A percentile compares a stretch with the other conserved stretches of the same genome.
These are phyloP conservation scores for Neobulgaria alba DNA, from an alignment of 2,329 filamentous ascomycete genomes.

Conservation along the genomic window DNA sequence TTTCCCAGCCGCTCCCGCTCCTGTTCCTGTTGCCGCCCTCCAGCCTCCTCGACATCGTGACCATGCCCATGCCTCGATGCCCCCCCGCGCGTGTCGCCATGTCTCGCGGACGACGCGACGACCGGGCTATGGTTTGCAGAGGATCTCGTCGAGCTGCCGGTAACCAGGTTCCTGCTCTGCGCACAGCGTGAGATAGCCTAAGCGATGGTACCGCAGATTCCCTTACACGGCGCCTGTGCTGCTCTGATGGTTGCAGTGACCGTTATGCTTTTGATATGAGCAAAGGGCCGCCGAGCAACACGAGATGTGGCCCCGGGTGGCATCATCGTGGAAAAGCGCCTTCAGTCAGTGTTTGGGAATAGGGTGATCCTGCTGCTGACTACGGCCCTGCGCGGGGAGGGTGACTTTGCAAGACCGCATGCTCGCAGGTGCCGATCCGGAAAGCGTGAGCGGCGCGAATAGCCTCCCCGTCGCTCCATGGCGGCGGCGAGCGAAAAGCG, in stretches of 20 bases:
- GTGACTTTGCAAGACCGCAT: neutral
- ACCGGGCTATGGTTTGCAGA: neutral
- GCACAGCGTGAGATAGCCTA: neutral
- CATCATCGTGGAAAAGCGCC: neutral
- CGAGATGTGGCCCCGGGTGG: neutral
- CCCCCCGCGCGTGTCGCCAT: neutral
- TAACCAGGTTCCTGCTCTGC: constrained; percentile 3
- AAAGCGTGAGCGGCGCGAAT: too few relatives aligned
- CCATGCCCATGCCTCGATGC: neutral
- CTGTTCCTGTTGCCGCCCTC: neutral
- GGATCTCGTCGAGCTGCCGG: constrained; percentile 4
- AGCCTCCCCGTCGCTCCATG: too few relatives aligned
- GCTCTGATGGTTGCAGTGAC: neutral
- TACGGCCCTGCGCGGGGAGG: neutral
- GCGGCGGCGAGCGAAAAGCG: too few relatives aligned
- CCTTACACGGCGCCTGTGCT: too few relatives aligned
- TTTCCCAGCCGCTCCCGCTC: neutral
- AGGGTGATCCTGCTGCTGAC: neutral
- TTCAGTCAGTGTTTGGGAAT: neutral
- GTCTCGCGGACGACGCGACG: neutral
- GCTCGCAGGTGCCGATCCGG: neutral
- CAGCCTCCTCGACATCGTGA: neutral
- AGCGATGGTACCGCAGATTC: too few relatives aligned
- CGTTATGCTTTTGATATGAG: neutral
- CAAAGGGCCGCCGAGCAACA: neutral